phyloP scores from a whole-genome alignment of 768 basidiomycete species.

The Calocybe indica region DNA sequence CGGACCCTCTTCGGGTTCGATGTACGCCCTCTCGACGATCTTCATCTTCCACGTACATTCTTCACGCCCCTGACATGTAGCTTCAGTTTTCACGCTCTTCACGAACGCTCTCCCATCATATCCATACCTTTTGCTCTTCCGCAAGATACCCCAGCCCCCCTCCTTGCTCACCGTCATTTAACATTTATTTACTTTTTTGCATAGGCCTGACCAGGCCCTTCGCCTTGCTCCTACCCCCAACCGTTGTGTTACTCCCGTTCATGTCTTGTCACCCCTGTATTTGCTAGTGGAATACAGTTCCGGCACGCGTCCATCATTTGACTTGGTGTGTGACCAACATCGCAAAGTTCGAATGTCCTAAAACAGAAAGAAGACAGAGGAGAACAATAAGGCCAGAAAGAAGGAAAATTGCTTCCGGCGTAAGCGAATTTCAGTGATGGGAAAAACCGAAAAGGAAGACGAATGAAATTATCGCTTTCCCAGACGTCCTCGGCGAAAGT shows the following conservation, averaged over 20 bases:
- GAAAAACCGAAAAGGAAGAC: not conserved
- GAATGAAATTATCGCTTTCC: not conserved
- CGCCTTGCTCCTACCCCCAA: not conserved
- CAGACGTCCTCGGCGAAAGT: slow-evolving; percentile 2
- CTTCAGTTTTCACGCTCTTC: slow-evolving; percentile 8
- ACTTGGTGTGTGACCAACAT: no score
- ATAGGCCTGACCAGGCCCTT: not conserved
- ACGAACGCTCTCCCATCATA: slow-evolving; percentile 12
- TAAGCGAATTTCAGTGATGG: slow-evolving; percentile 3
- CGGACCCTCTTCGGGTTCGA: slow-evolving; percentile 17
- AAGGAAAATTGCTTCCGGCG: not conserved
- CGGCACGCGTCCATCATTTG: no score
- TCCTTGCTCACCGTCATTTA: slow-evolving; percentile 1
- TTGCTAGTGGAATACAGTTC: not conserved
- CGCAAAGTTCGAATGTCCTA: no score
- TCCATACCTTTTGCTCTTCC: slow-evolving; percentile 6
- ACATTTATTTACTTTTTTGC: slow-evolving; percentile 1
- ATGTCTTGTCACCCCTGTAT: not conserved
- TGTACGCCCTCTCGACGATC: slow-evolving; percentile 33
- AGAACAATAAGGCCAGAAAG: slow-evolving; percentile 6
- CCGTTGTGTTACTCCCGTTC: not conserved
- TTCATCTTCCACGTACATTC: slow-evolving; percentile 15
- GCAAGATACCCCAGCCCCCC: slow-evolving; percentile 1
- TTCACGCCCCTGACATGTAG: slow-evolving; percentile 16
- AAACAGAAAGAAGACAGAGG: no score